Evolutionary conservation across 2,329 filamentous ascomycete genomes (phyloP).

Genomic region (Aphanoascus verrucosus): DNA sequence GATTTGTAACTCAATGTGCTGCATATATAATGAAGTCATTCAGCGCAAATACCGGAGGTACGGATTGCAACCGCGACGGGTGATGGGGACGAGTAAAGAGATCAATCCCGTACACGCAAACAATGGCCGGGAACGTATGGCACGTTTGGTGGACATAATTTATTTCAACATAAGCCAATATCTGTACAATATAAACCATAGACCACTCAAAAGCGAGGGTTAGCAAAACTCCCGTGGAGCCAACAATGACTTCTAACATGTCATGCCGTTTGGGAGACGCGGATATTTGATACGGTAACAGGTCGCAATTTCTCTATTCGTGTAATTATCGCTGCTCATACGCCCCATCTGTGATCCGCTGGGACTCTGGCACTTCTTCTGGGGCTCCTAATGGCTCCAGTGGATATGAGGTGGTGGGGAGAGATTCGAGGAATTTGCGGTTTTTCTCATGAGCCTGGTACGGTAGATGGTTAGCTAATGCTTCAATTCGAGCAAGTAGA

Average conservation of each 20-base stretch:
- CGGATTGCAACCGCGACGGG: no score
- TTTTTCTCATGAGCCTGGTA: conserved; percentile 78
- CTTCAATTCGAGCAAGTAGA: neutral
- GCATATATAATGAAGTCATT: no score
- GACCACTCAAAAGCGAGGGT: neutral
- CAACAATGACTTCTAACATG: neutral
- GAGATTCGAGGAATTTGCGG: conserved; percentile 69
- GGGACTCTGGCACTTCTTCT: conserved; percentile 49
- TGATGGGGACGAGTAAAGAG: no score
- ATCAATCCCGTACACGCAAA: no score
- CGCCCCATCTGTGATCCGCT: conserved; percentile 49
- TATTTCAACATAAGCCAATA: neutral
- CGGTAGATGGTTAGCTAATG: conserved; percentile 10
- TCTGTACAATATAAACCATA: conserved; percentile 5
- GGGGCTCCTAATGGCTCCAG: conserved; percentile 51
- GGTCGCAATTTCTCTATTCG: conserved; percentile 15
- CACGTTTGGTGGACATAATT: neutral
- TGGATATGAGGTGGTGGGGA: conserved; percentile 71
- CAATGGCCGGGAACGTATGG: neutral
- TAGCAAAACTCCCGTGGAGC: neutral
- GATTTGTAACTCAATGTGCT: no score
- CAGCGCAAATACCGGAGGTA: no score
- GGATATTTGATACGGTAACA: neutral
- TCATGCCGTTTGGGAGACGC: neutral
- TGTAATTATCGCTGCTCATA: conserved; percentile 48